phyloP scores from a whole-genome alignment of 768 basidiomycete species.

The Phylloporus scabripes region DNA sequence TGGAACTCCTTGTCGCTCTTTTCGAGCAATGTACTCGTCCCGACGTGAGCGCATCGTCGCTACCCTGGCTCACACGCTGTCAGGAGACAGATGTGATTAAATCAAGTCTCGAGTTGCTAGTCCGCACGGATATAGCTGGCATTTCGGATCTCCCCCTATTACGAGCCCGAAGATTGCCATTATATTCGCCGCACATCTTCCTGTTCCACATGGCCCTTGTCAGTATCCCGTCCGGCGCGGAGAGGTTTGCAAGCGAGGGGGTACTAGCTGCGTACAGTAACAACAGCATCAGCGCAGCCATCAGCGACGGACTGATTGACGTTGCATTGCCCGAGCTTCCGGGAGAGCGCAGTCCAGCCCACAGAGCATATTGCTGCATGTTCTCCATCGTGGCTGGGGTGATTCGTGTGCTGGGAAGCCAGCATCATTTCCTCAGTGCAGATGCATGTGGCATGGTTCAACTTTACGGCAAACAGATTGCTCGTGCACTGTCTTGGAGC shows the following conservation, averaged over 20 bases:
- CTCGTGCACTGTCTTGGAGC: constrained; percentile 74
- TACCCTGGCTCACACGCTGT: constrained; percentile 73
- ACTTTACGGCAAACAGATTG: constrained; percentile 77
- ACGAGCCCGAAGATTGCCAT: constrained; percentile 54
- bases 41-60: constrained; percentile 63
- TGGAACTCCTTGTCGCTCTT: constrained; percentile 76
- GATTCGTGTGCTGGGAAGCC: constrained; percentile 53
- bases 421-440: constrained; percentile 73
- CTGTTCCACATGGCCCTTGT: constrained; percentile 85
- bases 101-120: constrained; percentile 67
- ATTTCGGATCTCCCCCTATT: constrained; percentile 61
- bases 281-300: constrained; percentile 70
- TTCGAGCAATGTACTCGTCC: constrained; percentile 73
- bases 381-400: constrained; percentile 73
- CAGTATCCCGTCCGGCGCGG: constrained; percentile 69
- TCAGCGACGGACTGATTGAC: constrained; percentile 70
- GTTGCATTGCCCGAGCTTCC: constrained; percentile 63
- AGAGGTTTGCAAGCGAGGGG: constrained; percentile 80
- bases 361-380: constrained; percentile 80
- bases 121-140: constrained; percentile 63
- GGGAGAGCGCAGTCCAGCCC: constrained; percentile 72
- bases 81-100: constrained; percentile 78
- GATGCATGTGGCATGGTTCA: constrained; percentile 86
- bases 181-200: constrained; percentile 75
- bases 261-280: constrained; percentile 78